Percentiles rank a stretch among this genome's conserved stretches.
Evolutionary conservation across 164 flowering plant genomes (phyloP).

Genomic region (Kingdonia uniflora): DNA sequence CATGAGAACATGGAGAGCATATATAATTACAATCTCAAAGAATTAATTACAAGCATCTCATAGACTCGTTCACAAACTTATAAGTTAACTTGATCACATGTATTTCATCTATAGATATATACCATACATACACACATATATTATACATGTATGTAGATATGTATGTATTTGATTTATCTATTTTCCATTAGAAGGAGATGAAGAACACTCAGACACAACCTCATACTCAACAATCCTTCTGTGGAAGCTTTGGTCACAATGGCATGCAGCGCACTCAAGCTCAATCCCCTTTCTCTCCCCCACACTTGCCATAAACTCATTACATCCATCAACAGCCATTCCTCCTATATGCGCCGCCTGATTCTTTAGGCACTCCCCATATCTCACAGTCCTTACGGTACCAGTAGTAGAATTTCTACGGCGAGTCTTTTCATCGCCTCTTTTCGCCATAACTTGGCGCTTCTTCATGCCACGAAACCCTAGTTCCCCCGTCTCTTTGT

Average conservation of each 20-base stretch:
- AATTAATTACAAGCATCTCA: no score
- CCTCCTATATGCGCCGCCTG: constrained; percentile 79
- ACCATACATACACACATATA: no score
- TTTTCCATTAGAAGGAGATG: constrained; percentile 15
- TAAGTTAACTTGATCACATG: no score
- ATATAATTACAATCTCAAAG: no score
- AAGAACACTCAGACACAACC: constrained; percentile 28
- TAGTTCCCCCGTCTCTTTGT: not conserved
- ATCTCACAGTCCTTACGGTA: constrained; percentile 33
- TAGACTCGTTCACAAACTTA: no score
- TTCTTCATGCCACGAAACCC: constrained; percentile 38
- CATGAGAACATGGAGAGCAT: no score
- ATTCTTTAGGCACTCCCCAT: constrained; percentile 78
- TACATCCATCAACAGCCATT: constrained; percentile 74
- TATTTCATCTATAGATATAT: no score
- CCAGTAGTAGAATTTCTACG: constrained; percentile 20
- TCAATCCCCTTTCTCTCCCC: constrained; percentile 43
- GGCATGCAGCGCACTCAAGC: constrained; percentile 70
- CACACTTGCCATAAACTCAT: constrained; percentile 75
- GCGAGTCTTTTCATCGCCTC: constrained; percentile 21
- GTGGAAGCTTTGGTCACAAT: constrained; percentile 83
- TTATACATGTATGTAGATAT: no score
- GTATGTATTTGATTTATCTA: not conserved
- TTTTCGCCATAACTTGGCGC: constrained; percentile 35
- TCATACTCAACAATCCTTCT: constrained; percentile 42